These are phyloP conservation scores for Silene conica DNA, from an alignment of 148 eudicot genomes.

Conservation along the genomic window DNA sequence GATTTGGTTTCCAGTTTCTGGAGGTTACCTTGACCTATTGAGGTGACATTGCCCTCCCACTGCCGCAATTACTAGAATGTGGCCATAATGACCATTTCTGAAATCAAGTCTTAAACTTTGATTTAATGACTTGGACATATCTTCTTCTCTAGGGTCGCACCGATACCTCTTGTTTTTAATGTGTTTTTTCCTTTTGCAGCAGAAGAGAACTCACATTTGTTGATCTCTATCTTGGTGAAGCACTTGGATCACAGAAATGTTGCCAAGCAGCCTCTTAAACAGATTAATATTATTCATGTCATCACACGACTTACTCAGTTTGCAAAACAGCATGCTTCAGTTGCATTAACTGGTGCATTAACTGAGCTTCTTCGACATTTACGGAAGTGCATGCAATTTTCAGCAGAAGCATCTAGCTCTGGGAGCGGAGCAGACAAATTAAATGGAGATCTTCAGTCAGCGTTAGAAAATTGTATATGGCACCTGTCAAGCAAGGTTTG, in stretches of 20 bases:
- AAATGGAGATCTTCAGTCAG: constrained; percentile 63
- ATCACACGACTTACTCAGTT: constrained; percentile 52
- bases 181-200: constrained; percentile 20
- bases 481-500: constrained; percentile 69
- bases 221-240: constrained; percentile 70
- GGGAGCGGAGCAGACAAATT: constrained; percentile 43
- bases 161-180: constrained; percentile 9
- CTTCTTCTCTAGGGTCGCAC: constrained; percentile 4
- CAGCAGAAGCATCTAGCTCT: constrained; percentile 49
- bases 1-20: background rate
- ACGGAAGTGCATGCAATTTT: constrained; percentile 70
- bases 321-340: constrained; percentile 55
- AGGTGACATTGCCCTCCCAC: background rate
- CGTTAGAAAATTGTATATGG: constrained; percentile 69
- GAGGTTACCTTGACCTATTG: background rate
- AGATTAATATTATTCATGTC: constrained; percentile 58
- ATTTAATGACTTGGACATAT: background rate
- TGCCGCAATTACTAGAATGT: background rate
- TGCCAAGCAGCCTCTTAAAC: constrained; percentile 59
- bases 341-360: constrained; percentile 64
- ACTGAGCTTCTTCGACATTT: constrained; percentile 65
- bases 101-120: background rate
- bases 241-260: constrained; percentile 80
- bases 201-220: constrained; percentile 62
- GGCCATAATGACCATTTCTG: background rate